Evolutionary conservation across 441 rosid species (phyloP).

Genomic region (Macaranga tanarius): DNA sequence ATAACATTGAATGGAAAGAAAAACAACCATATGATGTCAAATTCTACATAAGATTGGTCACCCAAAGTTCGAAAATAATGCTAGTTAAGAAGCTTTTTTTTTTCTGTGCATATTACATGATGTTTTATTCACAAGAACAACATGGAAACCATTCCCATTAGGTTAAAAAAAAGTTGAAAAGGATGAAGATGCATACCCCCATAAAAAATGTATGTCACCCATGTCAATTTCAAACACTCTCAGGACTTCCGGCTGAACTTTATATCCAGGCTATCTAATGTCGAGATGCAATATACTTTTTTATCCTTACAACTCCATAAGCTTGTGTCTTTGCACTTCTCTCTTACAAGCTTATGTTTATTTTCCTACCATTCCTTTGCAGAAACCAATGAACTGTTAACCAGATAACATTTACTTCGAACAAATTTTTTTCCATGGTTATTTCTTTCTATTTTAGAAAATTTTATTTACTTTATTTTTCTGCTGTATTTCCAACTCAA

Average conservation of each 20-base stretch:
- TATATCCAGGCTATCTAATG: slow-evolving; percentile 14
- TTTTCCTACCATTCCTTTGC: slow-evolving; percentile 23
- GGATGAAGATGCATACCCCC: slow-evolving; percentile 19
- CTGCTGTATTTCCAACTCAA: slow-evolving; percentile 18
- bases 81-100: slow-evolving; percentile 1
- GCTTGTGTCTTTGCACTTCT: slow-evolving; percentile 20
- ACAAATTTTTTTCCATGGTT: background rate
- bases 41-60: background rate
- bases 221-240: slow-evolving; percentile 22
- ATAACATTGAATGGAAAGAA: slow-evolving; percentile 1
- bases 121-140: slow-evolving; percentile 29
- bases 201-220: background rate
- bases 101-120: slow-evolving; percentile 5
- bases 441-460: background rate
- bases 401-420: slow-evolving; percentile 3
- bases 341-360: slow-evolving; percentile 30
- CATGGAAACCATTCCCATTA: slow-evolving; percentile 10
- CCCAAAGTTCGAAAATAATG: background rate
- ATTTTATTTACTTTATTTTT: background rate
- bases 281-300: slow-evolving; percentile 25
- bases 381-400: slow-evolving; percentile 22
- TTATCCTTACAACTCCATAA: slow-evolving; percentile 14
- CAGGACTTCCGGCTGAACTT: slow-evolving; percentile 10
- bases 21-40: background rate
- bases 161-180: background rate